phyloP scores from a whole-genome alignment of 2,329 filamentous ascomycete genomes.

The Dactylellina cionopaga region DNA sequence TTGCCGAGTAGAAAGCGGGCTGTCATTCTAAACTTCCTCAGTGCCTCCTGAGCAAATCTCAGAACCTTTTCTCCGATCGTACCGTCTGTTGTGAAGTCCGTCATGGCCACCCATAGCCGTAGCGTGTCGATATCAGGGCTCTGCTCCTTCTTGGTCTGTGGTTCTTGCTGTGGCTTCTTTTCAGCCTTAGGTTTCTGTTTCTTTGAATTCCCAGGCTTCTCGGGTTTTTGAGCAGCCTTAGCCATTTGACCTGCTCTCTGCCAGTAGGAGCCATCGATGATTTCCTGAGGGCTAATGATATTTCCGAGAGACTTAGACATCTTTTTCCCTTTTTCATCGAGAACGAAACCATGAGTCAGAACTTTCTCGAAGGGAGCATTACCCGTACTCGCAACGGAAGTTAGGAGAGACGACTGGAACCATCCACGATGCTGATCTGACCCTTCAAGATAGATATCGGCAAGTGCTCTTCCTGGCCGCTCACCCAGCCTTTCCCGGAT shows the following conservation, averaged over 20 bases:
- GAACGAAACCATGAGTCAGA: constrained; percentile 94
- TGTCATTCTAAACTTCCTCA: constrained; percentile 88
- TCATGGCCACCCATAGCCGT: constrained; percentile 88
- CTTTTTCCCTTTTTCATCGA: constrained; percentile 90
- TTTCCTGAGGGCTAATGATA: constrained; percentile 79
- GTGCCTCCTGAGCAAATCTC: constrained; percentile 75
- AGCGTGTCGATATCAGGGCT: constrained; percentile 85
- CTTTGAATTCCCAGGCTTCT: constrained; percentile 68
- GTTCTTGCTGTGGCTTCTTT: constrained; percentile 59
- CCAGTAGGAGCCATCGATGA: constrained; percentile 80
- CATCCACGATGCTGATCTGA: constrained; percentile 96
- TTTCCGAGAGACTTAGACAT: constrained; percentile 99
- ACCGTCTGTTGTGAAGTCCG: constrained; percentile 90
- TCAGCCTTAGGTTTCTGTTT: constrained; percentile 53
- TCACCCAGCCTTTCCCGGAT: constrained; percentile 60
- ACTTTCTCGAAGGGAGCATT: constrained; percentile 82
- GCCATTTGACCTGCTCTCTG: constrained; percentile 72
- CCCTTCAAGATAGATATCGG: constrained; percentile 92
- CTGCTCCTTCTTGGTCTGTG: constrained; percentile 66
- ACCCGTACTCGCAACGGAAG: constrained; percentile 73
- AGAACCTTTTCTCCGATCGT: constrained; percentile 81
- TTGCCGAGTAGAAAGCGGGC: constrained; percentile 89
- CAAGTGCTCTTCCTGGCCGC: constrained; percentile 64
- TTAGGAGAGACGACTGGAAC: constrained; percentile 97
- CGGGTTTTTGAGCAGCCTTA: constrained; percentile 33